Evolutionary conservation across 768 basidiomycete genomes (phyloP).

Genomic region (Mycena venus): DNA sequence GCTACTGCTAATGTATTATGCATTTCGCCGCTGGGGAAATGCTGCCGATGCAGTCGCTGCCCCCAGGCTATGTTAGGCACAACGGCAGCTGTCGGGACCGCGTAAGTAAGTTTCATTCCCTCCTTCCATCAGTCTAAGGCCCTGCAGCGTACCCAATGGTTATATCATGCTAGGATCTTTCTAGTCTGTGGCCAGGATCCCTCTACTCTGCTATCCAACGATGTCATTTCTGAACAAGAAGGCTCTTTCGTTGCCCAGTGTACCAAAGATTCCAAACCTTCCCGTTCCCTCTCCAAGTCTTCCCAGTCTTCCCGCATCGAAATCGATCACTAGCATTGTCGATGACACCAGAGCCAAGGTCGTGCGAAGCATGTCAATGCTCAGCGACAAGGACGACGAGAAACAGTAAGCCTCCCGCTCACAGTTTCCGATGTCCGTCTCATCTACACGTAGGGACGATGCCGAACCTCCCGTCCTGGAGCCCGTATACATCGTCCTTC

Average conservation of each 20-base stretch:
- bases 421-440: background rate
- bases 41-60: no score
- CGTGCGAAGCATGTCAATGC: conserved; percentile 1
- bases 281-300: conserved; percentile 15
- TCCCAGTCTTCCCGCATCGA: conserved; percentile 13
- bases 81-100: no score
- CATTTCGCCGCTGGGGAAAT: no score
- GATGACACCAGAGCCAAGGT: conserved; percentile 9
- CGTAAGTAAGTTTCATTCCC: no score
- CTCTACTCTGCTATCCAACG: no score
- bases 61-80: no score
- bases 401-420: background rate
- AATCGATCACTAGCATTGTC: conserved; percentile 4
- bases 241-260: conserved; percentile 13
- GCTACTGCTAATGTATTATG: no score
- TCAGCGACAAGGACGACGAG: conserved; percentile 7
- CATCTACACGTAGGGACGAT: conserved; percentile 11
- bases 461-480: conserved; percentile 25
- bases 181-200: no score
- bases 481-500: conserved; percentile 32
- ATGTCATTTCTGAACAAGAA: conserved; percentile 7
- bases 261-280: conserved; percentile 8
- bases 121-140: no score
- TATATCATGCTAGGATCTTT: no score
- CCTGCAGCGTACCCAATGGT: no score